Conservation (phyloP, 1,284 basidiomycete species). For the Trametes pubescens region DNA sequence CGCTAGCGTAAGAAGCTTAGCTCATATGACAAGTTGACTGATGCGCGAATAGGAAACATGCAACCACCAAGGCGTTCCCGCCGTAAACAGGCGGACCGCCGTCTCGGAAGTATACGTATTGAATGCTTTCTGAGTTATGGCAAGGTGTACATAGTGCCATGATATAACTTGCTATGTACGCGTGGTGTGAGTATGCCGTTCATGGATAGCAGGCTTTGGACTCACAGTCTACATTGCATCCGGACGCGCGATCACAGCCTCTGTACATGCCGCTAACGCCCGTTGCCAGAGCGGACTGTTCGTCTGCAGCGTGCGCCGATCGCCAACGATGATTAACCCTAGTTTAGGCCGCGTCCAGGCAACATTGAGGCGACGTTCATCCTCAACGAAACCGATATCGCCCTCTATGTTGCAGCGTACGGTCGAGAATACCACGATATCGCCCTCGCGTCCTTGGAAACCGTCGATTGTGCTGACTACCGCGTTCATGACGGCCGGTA, state of each 20-base stretch:
- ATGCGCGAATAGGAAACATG: too few species aligned
- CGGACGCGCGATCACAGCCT: slow-evolving; percentile 37
- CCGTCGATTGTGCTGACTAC: slow-evolving; percentile 70
- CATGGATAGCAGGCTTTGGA: too few species aligned
- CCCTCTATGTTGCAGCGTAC: slow-evolving; percentile 67
- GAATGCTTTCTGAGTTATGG: too few species aligned
- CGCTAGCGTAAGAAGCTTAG: too few species aligned
- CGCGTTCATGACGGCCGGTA: slow-evolving; percentile 50
- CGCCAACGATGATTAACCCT: slow-evolving; percentile 71
- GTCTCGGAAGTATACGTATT: too few species aligned
- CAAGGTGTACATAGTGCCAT: too few species aligned
- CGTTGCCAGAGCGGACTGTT: slow-evolving; percentile 57
- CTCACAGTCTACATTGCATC: too few species aligned
- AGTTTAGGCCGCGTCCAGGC: slow-evolving; percentile 77
- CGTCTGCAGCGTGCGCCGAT: slow-evolving; percentile 60
- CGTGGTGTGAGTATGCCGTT: too few species aligned
- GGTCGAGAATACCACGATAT: slow-evolving; percentile 75
- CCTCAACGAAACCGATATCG: slow-evolving; percentile 78
- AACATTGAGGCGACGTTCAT: slow-evolving; percentile 73
- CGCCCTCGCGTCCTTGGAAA: slow-evolving; percentile 81
- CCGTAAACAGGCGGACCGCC: too few species aligned
- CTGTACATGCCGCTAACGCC: slow-evolving; percentile 56
- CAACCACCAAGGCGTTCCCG: too few species aligned
- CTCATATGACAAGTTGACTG: too few species aligned
- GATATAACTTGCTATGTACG: too few species aligned